Base-by-base conservation (phyloP, 805 yeast species). In the Millerago galiae region DNA sequence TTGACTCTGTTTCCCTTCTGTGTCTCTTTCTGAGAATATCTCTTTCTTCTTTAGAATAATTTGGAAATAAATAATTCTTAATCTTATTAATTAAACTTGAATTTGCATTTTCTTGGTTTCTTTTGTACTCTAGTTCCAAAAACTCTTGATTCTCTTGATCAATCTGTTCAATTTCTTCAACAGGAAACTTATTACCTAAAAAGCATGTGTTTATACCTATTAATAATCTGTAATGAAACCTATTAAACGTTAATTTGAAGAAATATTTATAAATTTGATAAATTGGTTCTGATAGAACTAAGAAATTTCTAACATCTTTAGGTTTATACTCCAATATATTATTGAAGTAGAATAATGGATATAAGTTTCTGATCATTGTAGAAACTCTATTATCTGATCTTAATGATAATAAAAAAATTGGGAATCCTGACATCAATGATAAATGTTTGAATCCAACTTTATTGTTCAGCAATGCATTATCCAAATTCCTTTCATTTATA, bases 141-240 rank as follows among this genome's bases (percentile, higher is more conserved):
- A 49, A 25, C 18, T 42, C 36, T 43, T 37, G 54, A 35, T 60
- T 59, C 40, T 65, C 69, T 8, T 42, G 39, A 38, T 65, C 69
- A 10, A 65, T 59, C 17, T 51, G 48, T n/a, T 57, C 59, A 12
- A 61, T 36, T 39, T 63, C 67, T 11, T 51, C 58, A 16, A 51
- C 17, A 1, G 67, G 54, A 8, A 65, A 34, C 26, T 60, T 49
- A 44, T 61, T 67, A 15, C 66, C 50, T 30, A 52, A 48, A 38
- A 65, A 64, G 42, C 59, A 59, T 1, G 69, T 68, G 39, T 61
- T 67, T 1, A 58, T 54, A 13, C 49, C 46, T 33, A 52, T 52
- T 29, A 60, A 55, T 65, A 64, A 61, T 14, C 54, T 53, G 43
- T 65, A 68, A 48, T 68, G 67, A 3, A 58, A 10, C 33, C 66